Evolutionary conservation across 2,329 filamentous ascomycete species (phyloP), one percentile per base, ranked within the genome.

Genomic region (Claviceps maximensis): DNA sequence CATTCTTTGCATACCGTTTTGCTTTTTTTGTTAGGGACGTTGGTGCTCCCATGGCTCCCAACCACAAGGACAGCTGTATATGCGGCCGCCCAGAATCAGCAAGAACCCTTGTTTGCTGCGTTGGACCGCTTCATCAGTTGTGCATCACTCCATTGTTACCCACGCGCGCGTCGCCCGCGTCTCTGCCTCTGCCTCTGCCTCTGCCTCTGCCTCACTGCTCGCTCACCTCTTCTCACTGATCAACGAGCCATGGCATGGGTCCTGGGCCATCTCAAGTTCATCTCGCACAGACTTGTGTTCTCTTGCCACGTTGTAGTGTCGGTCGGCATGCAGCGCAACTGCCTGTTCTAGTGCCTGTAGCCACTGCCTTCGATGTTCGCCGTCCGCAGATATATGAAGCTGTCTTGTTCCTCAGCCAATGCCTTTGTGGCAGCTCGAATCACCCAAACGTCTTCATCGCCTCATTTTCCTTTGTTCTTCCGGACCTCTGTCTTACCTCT

Each of bases 21-120:
- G 9, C 2, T 33, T 21, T 3, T 50, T 7, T 19, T 36, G 10
- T 29, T 36, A 44, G 10, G 29, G n/a, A 44, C 27, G 8, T 17
- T 29, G 42, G 40, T 51, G 49, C 19, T 51, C 27, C 41, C 40
- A 36, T 51, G 15, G 27, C 25, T 45, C 31, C 27, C 27, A 33
- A 31, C 38, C 48, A 41, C 36, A 29, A 31, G 36, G 12, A 50
- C 21, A n/a, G 31, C 31, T 50, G 23, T 21, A 42, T 19, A 36
- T 50, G 36, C 25, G 29, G 49, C 49, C 27, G 15, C 40, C 42
- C 38, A 45, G 41, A 23, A 33, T 48, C 49, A 51, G 50, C 12
- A 51, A 31, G n/a, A 42, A 19, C 54, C 50, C 31, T 54, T 55
- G 23, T 48, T 40, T 52, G 40, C 41, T 51, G 49, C 29, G 29